phyloP scores from a whole-genome alignment of 306 rosid species.

The Trifolium dubium region DNA sequence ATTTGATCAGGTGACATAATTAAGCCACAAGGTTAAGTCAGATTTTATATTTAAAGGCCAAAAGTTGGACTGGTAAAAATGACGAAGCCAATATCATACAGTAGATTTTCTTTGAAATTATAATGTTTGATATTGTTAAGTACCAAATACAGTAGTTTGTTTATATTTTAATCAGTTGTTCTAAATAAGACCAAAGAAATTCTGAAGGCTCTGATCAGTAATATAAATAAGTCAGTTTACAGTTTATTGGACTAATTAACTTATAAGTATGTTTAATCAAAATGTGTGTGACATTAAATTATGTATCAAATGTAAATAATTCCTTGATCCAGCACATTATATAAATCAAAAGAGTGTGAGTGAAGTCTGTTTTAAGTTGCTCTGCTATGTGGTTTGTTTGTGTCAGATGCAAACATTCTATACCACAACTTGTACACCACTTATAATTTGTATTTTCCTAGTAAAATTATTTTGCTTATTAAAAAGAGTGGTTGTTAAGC shows the following conservation, averaged over 20 bases:
- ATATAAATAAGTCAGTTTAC: too few species aligned
- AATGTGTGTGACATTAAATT: too few species aligned
- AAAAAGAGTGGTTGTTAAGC: conserved; percentile 2
- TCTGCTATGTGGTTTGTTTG: background rate
- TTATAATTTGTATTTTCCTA: background rate
- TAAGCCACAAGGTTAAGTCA: background rate
- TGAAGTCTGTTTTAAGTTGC: background rate
- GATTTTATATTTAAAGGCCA: background rate
- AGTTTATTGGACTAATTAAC: too few species aligned
- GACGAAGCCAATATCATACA: background rate
- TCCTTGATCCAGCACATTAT: background rate
- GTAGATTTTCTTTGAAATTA: too few species aligned
- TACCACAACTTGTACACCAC: background rate
- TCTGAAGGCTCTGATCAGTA: too few species aligned
- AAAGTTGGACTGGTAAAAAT: background rate
- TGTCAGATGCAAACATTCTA: conserved; percentile 11
- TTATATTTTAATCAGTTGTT: background rate
- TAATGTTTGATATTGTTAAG: background rate
- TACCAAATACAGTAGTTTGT: too few species aligned
- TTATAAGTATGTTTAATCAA: too few species aligned
- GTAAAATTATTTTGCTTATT: background rate
- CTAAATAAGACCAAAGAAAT: too few species aligned
- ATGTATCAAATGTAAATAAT: background rate
- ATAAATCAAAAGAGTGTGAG: background rate
- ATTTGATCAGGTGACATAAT: too few species aligned